Base-by-base conservation (phyloP, 2,329 filamentous ascomycete species). In the Nothophoma quercina region DNA sequence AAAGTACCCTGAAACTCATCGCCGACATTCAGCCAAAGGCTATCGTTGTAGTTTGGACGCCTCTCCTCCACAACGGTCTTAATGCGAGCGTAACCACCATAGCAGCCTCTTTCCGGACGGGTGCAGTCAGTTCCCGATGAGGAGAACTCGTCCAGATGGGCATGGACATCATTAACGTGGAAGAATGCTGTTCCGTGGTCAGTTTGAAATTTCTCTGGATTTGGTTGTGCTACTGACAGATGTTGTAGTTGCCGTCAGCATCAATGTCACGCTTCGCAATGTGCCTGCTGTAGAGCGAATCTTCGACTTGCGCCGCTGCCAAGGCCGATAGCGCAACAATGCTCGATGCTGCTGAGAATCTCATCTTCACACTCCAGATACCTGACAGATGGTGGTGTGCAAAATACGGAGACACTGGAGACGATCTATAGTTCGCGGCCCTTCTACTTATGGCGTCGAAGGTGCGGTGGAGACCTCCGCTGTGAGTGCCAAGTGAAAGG, bases 1-100 rank as follows among this genome's bases (percentile, higher is more conserved):
- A 88, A 77, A 0, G 86, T 88, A 46, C 86, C 86, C 62, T 88
- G 84, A 67, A 88, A 88, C 67, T 88, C 86, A 60, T 88, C 86
- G n/a, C 86, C 86, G 2, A 82, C 83, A 49, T 88, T 87, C 36
- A 88, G 75, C 74, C 84, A 83, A 13, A 88, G 75, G 48, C 83
- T 84, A 65, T 87, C 83, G n/a, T 83, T 79, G 63, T 86, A 78
- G 23, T 78, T 77, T 5, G 82, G 79, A 23, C 85, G 80, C 21
- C 84, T 79, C 62, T 81, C 77, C 45, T 86, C 79, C 29, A 88
- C 74, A 5, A 84, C 79, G 16, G 80, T 79, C 76, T 87, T 87
- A 68, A 88, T 82, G 50, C 86, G 82, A 1, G 86, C 79, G 58
- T 88, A 88, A 23, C 86, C 86, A 21, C 86, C 86, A 51, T 79